These are phyloP conservation scores for Nitzschia inconspicua DNA, from an alignment of 108 stramenopile genomes.

Conservation along the genomic window DNA sequence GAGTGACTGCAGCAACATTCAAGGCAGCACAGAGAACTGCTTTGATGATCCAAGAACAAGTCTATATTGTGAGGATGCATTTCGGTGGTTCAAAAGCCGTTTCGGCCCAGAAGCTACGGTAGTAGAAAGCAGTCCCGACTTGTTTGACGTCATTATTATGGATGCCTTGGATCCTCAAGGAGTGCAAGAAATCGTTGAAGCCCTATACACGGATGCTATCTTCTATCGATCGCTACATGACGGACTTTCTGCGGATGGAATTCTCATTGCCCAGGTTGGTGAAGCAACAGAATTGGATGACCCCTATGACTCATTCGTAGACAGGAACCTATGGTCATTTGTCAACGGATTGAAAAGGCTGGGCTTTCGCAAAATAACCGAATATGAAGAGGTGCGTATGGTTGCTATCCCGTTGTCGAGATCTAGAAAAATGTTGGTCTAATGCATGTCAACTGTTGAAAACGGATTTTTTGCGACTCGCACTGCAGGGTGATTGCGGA, in stretches of 20 bases:
- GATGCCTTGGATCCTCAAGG: conserved; percentile 67
- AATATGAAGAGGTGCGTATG: conserved; percentile 11
- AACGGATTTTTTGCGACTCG: too few relatives aligned
- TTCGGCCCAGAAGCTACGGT: conserved; percentile 5
- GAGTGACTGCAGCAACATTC: conserved; percentile 62
- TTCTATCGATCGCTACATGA: conserved; percentile 51
- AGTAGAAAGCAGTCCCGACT: conserved; percentile 11
- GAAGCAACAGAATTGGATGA: conserved; percentile 29
- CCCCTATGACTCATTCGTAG: conserved; percentile 39
- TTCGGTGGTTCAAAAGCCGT: conserved; percentile 54
- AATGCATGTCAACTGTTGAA: too few relatives aligned
- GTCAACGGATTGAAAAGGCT: conserved; percentile 25
- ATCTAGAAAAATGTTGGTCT: too few relatives aligned
- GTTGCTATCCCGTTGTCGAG: too few relatives aligned
- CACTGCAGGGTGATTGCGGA: too few relatives aligned
- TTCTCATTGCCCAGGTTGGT: conserved; percentile 62
- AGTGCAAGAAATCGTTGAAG: conserved; percentile 43
- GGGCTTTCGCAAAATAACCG: background rate
- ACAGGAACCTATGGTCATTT: too few relatives aligned
- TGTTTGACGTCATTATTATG: conserved; percentile 75
- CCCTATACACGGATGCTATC: conserved; percentile 38
- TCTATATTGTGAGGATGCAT: conserved; percentile 43
- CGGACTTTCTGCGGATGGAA: conserved; percentile 42
- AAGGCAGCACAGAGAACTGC: conserved; percentile 41
- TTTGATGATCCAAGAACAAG: conserved; percentile 66